Conservation (phyloP, 441 rosid species). For the Syzygium syzygioides region DNA sequence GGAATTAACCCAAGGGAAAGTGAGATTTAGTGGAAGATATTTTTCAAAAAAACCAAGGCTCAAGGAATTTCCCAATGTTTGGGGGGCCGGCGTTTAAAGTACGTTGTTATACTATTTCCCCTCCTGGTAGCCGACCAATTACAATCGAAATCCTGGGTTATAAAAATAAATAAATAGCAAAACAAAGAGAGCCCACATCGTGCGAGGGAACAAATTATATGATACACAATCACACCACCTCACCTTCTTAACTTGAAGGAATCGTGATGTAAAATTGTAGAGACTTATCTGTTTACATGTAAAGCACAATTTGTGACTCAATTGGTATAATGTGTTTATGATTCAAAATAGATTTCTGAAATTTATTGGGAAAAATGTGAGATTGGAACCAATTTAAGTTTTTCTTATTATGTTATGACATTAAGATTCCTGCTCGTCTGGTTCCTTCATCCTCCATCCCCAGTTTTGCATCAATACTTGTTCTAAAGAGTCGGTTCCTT, state of each 20-base stretch:
- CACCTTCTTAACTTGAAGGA: neutral
- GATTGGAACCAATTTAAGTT: neutral
- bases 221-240: neutral
- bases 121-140: neutral
- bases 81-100: neutral
- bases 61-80: neutral
- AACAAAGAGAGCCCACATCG: neutral
- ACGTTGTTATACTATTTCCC: neutral
- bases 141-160: neutral
- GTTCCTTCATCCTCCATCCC: neutral
- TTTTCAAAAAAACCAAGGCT: neutral
- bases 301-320: neutral
- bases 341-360: neutral
- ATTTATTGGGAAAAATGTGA: neutral
- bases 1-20: neutral
- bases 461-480: neutral
- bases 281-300: neutral
- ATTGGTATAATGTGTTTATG: neutral
- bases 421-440: neutral
- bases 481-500: neutral
- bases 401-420: neutral
- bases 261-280: neutral
- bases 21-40: neutral
- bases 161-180: neutral
- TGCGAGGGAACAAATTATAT: neutral